Evolutionary conservation across 768 basidiomycete genomes (phyloP).

Genomic region (button mushroom (Agaricus bisporus)): DNA sequence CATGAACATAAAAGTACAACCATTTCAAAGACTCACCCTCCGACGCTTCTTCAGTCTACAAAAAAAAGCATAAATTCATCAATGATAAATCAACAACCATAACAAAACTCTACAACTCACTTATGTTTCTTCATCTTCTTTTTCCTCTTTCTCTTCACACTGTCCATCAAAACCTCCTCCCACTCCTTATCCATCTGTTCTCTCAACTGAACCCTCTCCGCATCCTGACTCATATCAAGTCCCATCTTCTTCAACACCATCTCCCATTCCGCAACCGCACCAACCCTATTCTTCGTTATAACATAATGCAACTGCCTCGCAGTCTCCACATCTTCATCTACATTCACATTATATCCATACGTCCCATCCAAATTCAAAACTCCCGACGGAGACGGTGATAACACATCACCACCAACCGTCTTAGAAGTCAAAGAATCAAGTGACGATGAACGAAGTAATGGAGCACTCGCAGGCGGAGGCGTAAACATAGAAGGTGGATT

Average conservation of each 20-base stretch:
- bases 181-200: conserved; percentile 53
- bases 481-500: conserved; percentile 52
- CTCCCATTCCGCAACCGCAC: conserved; percentile 63
- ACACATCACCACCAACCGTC: conserved; percentile 4
- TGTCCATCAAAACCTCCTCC: conserved; percentile 68
- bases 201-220: conserved; percentile 43
- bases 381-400: conserved; percentile 12
- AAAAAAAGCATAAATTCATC: conserved; percentile 10
- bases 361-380: conserved; percentile 17
- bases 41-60: conserved; percentile 83
- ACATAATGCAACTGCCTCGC: conserved; percentile 76
- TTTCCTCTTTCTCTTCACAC: conserved; percentile 76
- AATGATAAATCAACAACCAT: background rate
- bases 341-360: conserved; percentile 31
- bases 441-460: conserved; percentile 10
- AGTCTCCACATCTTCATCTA: conserved; percentile 74
- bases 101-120: conserved; percentile 38
- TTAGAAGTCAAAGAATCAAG: background rate
- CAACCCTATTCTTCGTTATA: conserved; percentile 60
- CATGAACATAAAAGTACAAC: background rate
- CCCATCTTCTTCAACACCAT: conserved; percentile 59
- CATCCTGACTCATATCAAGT: conserved; percentile 44
- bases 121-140: conserved; percentile 99
- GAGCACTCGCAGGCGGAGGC: conserved; percentile 22
- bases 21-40: conserved; percentile 45